phyloP scores from a whole-genome alignment of 352 stramenopile species.

The Globisporangium okanoganense region DNA sequence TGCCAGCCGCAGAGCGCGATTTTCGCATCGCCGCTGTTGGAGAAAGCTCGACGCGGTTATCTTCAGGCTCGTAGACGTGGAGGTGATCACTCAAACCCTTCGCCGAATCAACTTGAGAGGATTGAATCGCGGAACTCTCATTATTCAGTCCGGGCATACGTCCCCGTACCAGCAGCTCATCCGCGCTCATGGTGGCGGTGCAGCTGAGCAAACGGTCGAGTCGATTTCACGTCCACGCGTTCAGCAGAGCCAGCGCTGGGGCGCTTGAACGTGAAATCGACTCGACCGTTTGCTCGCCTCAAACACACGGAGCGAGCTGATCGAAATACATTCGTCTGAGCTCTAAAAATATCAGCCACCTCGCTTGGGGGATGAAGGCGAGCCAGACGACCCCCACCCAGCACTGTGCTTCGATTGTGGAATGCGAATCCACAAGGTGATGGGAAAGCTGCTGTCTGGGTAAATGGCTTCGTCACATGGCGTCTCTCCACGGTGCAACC shows the following conservation, averaged over 20 bases:
- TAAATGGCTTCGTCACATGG: constrained; percentile 5
- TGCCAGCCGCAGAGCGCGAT: constrained; percentile 1
- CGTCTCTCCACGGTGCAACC: constrained; percentile 14
- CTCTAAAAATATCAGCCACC: not conserved
- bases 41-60: not conserved
- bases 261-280: too few relatives aligned
- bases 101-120: not conserved
- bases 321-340: not conserved
- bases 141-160: too few relatives aligned
- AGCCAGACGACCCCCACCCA: too few relatives aligned
- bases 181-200: not conserved
- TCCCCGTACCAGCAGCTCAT: too few relatives aligned
- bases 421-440: not conserved
- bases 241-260: too few relatives aligned
- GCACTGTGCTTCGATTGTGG: not conserved
- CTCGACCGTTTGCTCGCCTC: not conserved
- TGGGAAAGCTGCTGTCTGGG: not conserved
- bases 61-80: not conserved
- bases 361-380: too few relatives aligned
- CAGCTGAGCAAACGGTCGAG: not conserved
- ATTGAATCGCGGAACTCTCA: not conserved
- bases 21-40: not conserved
- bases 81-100: not conserved
- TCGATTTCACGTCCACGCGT: not conserved
- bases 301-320: not conserved